Conservation (phyloP, 2,329 filamentous ascomycete species). For the Thermothelomyces thermophilus region DNA sequence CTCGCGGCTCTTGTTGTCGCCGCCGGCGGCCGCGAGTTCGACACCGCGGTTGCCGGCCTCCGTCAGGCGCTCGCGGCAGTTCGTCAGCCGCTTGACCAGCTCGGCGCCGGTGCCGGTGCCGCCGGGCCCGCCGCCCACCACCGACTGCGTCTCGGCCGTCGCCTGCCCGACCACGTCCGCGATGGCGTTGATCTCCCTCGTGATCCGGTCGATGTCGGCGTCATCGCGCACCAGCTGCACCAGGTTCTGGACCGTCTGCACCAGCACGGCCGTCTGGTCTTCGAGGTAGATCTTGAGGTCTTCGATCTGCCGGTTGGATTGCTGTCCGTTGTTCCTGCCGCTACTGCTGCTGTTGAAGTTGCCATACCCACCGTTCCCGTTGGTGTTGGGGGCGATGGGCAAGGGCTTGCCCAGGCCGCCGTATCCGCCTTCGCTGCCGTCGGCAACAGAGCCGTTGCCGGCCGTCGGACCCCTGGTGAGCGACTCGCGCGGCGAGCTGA, state of each 20-base stretch:
- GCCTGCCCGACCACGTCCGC: slow-evolving; percentile 64
- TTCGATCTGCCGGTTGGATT: slow-evolving; percentile 38
- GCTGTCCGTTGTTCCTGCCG: slow-evolving; percentile 31
- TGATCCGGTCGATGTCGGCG: slow-evolving; percentile 57
- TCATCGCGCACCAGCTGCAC: slow-evolving; percentile 65
- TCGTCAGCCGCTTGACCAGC: slow-evolving; percentile 49
- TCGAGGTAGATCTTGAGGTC: slow-evolving; percentile 68
- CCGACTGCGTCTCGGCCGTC: slow-evolving; percentile 56
- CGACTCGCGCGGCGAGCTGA: slow-evolving; percentile 61
- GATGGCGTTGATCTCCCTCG: slow-evolving; percentile 64
- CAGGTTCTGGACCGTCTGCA: slow-evolving; percentile 75
- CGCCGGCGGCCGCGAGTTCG: slow-evolving; percentile 47
- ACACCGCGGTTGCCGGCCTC: slow-evolving; percentile 56
- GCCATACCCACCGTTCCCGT: slow-evolving; percentile 30
- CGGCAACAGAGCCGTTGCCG: slow-evolving; percentile 16
- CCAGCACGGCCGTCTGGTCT: slow-evolving; percentile 71
- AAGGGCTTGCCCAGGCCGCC: slow-evolving; percentile 32
- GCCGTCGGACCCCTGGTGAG: slow-evolving; percentile 30
- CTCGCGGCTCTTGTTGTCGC: slow-evolving; percentile 46
- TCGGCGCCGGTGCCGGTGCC: no score
- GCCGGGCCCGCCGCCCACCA: slow-evolving; percentile 36
- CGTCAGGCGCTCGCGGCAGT: slow-evolving; percentile 59
- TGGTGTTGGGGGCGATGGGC: slow-evolving; percentile 33
- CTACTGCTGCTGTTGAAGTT: slow-evolving; percentile 29
- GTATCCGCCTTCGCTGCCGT: slow-evolving; percentile 36